A percentile compares a stretch with the other conserved stretches of the same genome.
Conservation (phyloP, 352 stramenopile genomes). For the Globisporangium mamillatum region DNA sequence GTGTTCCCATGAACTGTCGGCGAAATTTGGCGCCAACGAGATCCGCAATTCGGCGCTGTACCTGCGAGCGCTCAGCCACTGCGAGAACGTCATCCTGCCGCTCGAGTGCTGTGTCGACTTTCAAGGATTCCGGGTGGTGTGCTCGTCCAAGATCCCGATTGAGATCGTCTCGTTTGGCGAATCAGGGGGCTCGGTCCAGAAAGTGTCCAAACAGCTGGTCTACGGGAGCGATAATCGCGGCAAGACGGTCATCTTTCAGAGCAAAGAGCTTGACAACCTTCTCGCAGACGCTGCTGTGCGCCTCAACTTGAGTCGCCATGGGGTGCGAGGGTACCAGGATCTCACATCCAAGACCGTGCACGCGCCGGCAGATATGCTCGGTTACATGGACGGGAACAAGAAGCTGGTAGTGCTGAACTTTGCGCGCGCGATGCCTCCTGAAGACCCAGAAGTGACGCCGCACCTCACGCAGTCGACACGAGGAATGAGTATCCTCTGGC, state of each 20-base stretch:
- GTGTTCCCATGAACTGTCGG: constrained; percentile 82
- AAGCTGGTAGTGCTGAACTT: constrained; percentile 83
- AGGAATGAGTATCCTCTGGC: constrained; percentile 91
- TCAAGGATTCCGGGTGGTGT: constrained; percentile 85
- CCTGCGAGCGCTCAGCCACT: constrained; percentile 37
- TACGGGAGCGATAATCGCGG: constrained; percentile 83
- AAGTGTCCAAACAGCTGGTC: constrained; percentile 75
- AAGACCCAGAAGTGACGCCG: constrained; percentile 77
- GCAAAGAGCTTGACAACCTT: constrained; percentile 73
- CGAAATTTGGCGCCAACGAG: constrained; percentile 83
- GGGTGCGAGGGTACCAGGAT: constrained; percentile 82
- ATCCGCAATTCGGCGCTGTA: constrained; percentile 81
- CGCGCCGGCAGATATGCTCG: constrained; percentile 76
- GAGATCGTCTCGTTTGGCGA: constrained; percentile 70
- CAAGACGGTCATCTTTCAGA: constrained; percentile 74
- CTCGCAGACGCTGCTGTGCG: constrained; percentile 51
- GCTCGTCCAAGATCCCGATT: constrained; percentile 81
- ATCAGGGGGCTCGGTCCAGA: constrained; percentile 49
- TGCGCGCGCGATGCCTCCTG: constrained; percentile 78
- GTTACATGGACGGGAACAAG: constrained; percentile 60
- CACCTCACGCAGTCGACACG: constrained; percentile 78
- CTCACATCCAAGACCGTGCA: constrained; percentile 83
- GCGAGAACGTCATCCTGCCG: constrained; percentile 54
- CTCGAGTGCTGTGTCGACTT: constrained; percentile 87
- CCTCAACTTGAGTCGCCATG: constrained; percentile 86